A percentile compares a stretch with the other conserved stretches of the same genome.
phyloP scores from a whole-genome alignment of 768 basidiomycete species.

The Pisolithus marmoratus region DNA sequence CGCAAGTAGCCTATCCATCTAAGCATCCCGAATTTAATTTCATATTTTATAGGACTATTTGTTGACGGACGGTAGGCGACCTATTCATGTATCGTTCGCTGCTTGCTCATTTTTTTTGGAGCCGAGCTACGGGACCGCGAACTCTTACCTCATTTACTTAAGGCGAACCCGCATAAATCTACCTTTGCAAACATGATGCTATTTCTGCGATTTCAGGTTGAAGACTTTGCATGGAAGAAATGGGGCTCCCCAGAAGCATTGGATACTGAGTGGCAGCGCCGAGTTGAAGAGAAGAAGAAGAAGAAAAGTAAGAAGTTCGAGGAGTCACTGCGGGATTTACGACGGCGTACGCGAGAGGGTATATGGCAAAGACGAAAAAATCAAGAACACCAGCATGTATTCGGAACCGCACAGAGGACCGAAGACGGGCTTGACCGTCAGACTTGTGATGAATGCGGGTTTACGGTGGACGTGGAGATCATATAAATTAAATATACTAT shows the following conservation, averaged over 20 bases:
- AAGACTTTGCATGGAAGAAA: slow-evolving; percentile 96
- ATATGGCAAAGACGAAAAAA: slow-evolving; percentile 86
- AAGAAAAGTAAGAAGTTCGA: slow-evolving; percentile 96
- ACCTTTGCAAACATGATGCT: slow-evolving; percentile 99
- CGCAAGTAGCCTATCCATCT: slow-evolving; percentile 14
- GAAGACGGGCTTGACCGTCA: slow-evolving; percentile 57
- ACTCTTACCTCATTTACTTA: slow-evolving; percentile 85
- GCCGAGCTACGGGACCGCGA: slow-evolving; percentile 93
- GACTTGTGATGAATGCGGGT: slow-evolving; percentile 85
- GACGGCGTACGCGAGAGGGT: slow-evolving; percentile 81
- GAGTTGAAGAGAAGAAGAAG: slow-evolving; percentile 77
- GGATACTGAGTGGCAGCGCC: slow-evolving; percentile 79
- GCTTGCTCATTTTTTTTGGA: slow-evolving; percentile 24
- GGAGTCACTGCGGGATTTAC: slow-evolving; percentile 76
- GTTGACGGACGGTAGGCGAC: slow-evolving; percentile 75
- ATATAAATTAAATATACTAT: slow-evolving; percentile 36
- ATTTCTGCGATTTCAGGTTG: slow-evolving; percentile 88
- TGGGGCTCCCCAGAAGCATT: slow-evolving; percentile 94
- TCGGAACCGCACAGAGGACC: slow-evolving; percentile 52
- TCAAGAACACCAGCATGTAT: slow-evolving; percentile 83
- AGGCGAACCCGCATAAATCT: slow-evolving; percentile 91
- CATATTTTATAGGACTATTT: slow-evolving; percentile 73
- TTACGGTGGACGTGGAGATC: slow-evolving; percentile 85
- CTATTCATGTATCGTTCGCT: not conserved
- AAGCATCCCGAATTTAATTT: slow-evolving; percentile 1